Conservation (phyloP, 495 filamentous ascomycete genomes). For the Aspergillus avenaceus region DNA sequence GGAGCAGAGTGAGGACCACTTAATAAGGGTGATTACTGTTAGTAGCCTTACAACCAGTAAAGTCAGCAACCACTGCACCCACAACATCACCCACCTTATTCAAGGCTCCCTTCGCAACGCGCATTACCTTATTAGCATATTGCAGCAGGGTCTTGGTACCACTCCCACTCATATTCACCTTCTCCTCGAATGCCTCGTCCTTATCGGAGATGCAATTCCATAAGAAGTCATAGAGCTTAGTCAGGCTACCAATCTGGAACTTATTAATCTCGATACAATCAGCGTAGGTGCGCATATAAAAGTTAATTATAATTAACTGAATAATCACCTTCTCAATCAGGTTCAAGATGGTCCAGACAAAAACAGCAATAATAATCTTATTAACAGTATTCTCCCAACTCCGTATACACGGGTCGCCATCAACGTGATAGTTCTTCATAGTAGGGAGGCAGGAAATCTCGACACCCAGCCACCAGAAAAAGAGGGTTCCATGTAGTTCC, state of each 20-base stretch:
- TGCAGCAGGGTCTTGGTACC: constrained; percentile 71
- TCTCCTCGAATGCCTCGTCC: constrained; percentile 67
- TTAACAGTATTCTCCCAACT: constrained; percentile 76
- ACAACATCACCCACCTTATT: constrained; percentile 83
- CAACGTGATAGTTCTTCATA: constrained; percentile 69
- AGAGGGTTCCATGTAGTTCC: constrained; percentile 80
- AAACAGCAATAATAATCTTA: constrained; percentile 80
- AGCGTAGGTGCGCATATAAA: constrained; percentile 87
- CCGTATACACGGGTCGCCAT: constrained; percentile 47
- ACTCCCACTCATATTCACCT: constrained; percentile 33
- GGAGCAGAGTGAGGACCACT: constrained; percentile 70
- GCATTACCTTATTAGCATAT: constrained; percentile 58
- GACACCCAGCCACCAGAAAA: constrained; percentile 89
- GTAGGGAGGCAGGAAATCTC: constrained; percentile 58
- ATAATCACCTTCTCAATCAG: constrained; percentile 91
- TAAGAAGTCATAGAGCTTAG: constrained; percentile 79
- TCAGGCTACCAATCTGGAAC: constrained; percentile 75
- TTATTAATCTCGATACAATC: constrained; percentile 92
- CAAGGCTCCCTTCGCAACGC: constrained; percentile 67
- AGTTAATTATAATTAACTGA: constrained; percentile 89
- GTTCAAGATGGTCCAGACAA: constrained; percentile 77
- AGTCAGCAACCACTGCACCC: constrained; percentile 86
- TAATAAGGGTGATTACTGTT: constrained; percentile 79
- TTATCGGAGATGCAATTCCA: constrained; percentile 66
- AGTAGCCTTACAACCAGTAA: constrained; percentile 75